A percentile compares a stretch with the other conserved stretches of the same genome.
Conservation (phyloP, 2,329 filamentous ascomycete species). For the Pseudogymnoascus destructans region DNA sequence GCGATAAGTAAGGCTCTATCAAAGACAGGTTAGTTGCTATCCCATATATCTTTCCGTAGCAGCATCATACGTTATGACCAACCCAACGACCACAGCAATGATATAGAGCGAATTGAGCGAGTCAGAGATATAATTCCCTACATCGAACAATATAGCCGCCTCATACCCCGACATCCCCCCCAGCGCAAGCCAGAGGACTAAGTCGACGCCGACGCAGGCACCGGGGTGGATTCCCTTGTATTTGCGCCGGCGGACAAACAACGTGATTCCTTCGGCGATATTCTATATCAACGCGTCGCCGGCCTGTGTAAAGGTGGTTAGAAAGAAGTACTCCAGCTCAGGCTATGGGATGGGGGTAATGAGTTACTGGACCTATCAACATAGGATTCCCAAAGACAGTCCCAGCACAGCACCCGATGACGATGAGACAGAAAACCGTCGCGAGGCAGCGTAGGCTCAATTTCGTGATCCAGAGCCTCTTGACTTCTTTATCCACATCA, state of each 20-base stretch:
- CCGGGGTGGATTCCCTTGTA: neutral
- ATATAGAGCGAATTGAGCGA: neutral
- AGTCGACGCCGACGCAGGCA: neutral
- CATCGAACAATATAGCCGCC: too few species aligned
- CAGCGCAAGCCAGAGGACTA: neutral
- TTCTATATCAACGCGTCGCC: neutral
- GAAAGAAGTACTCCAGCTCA: neutral
- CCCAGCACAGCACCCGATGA: neutral
- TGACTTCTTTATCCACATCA: neutral
- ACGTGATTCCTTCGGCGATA: neutral
- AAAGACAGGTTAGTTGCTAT: neutral
- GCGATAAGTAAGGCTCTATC: neutral
- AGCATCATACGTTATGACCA: neutral
- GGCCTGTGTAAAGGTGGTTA: neutral
- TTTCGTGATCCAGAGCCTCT: neutral
- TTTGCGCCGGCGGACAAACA: neutral
- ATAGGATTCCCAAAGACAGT: too few species aligned
- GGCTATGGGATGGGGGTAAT: neutral
- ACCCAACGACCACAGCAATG: neutral
- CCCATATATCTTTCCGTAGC: neutral
- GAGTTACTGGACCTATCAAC: neutral
- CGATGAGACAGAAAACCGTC: neutral
- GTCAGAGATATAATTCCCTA: too few species aligned
- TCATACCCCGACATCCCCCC: neutral
- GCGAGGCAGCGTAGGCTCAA: neutral